Base-by-base conservation (phyloP, 2,329 filamentous ascomycete genomes). In the Alternaria triticina region DNA sequence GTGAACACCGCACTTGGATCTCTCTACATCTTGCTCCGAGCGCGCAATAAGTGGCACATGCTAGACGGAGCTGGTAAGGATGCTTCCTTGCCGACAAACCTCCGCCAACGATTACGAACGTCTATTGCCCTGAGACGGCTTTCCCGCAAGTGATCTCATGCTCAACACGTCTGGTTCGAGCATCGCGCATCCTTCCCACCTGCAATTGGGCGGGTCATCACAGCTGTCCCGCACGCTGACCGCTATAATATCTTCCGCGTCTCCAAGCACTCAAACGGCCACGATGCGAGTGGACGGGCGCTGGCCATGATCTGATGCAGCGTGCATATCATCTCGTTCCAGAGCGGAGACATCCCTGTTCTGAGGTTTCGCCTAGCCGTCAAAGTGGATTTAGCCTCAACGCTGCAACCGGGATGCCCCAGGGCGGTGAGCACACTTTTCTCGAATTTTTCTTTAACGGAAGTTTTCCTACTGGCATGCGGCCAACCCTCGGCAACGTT, bases 391-490 rank as follows among this genome's bases (percentile, higher is more conserved):
- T 72, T 77, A 77, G 75, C 73, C 72, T 73, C 71, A 70, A 71
- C 71, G 67, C 61, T 65, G 61, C 65, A 57, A 67, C 70, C 63
- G 67, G 68, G 66, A 54, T 59, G 47, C 60, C 68, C 65, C 64
- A 67, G 68, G 71, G 75, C 76, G 75, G 75, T 79, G 74, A 75
- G 71, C 62, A 68, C 54, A 62, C 62, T 70, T 72, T 73, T 70
- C 56, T 67, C 56, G 62, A 51, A 61, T 72, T 72, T 71, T 69
- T 71, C 63, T 54, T 59, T 54, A 44, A 57, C 66, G 54, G 54
- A 54, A 58, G 55, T 69, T 62, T 62, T 62, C 40, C 54, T 30
- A 52, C 59, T 66, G 61, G 45, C 62, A 51, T 67, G 62, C 64
- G 65, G 61, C 59, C 57, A 61, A 54, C 55, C 63, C 68, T 67